A percentile compares a stretch with the other conserved stretches of the same genome.
Conservation (phyloP, 768 basidiomycete genomes). For the Phlebiopsis flavidoalba region DNA sequence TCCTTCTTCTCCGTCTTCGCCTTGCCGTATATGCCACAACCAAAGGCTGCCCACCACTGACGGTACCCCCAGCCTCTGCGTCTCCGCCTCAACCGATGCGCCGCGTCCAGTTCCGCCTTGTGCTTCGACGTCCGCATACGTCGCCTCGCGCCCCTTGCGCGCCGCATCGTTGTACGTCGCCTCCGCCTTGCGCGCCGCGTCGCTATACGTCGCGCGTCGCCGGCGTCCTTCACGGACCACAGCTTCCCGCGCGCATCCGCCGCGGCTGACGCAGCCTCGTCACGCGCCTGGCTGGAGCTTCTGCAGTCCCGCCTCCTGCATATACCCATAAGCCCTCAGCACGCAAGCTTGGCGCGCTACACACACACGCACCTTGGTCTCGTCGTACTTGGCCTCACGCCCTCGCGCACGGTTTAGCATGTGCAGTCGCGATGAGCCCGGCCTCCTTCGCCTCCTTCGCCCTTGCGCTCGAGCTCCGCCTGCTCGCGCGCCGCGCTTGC, state of each 20-base stretch:
- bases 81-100: conserved; percentile 24
- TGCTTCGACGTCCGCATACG: conserved; percentile 23
- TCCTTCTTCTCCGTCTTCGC: conserved; percentile 27
- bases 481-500: conserved; percentile 25
- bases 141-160: conserved; percentile 24
- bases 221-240: conserved; percentile 20
- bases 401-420: conserved; percentile 25
- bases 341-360: not conserved
- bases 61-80: conserved; percentile 29
- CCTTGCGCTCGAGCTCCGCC: conserved; percentile 27
- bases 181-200: conserved; percentile 20
- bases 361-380: conserved; percentile 28
- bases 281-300: conserved; percentile 24
- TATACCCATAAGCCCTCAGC: not conserved
- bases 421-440: conserved; percentile 25
- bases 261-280: conserved; percentile 22
- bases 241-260: conserved; percentile 23
- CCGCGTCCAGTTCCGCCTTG: conserved; percentile 23
- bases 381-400: conserved; percentile 28
- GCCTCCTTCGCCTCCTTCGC: conserved; percentile 26
- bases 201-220: conserved; percentile 21
- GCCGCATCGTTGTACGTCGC: conserved; percentile 24
- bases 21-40: conserved; percentile 37
- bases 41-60: conserved; percentile 28
- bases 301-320: conserved; percentile 19